Evolutionary conservation across 495 filamentous ascomycete species (phyloP).

Genomic region (Podospora fimiseda): DNA sequence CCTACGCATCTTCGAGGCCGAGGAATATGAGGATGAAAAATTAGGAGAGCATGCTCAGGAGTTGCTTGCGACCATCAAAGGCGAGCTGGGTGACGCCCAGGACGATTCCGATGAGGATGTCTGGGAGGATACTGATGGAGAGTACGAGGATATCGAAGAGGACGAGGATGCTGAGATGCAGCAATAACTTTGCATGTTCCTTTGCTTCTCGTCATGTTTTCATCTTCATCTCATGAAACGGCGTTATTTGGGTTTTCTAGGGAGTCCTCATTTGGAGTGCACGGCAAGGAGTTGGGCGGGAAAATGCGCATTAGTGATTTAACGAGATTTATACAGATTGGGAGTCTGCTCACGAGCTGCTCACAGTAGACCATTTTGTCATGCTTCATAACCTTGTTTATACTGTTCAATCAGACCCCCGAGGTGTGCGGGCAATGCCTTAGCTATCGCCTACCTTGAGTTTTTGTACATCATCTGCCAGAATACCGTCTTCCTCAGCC

Average conservation of each 20-base stretch:
- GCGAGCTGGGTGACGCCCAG: slow-evolving; percentile 47
- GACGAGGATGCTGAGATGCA: slow-evolving; percentile 29
- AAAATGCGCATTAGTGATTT: slow-evolving; percentile 11
- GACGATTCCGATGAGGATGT: slow-evolving; percentile 46
- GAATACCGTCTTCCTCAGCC: slow-evolving; percentile 40
- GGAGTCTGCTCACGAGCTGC: background rate
- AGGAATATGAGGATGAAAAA: slow-evolving; percentile 67
- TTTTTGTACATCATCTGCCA: slow-evolving; percentile 56
- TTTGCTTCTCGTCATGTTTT: slow-evolving; percentile 12
- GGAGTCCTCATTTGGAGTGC: background rate
- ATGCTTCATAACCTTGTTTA: background rate
- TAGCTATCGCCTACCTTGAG: slow-evolving; percentile 50
- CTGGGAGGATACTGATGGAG: slow-evolving; percentile 31
- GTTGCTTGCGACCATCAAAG: slow-evolving; percentile 48
- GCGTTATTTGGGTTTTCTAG: background rate
- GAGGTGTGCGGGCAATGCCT: background rate
- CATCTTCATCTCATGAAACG: background rate
- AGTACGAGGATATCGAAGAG: slow-evolving; percentile 23
- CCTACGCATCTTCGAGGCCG: slow-evolving; percentile 51
- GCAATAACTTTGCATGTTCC: background rate
- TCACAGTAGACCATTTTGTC: background rate
- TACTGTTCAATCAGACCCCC: background rate
- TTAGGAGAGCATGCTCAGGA: slow-evolving; percentile 61
- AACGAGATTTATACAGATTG: background rate
- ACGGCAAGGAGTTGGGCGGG: slow-evolving; percentile 1